phyloP scores from a whole-genome alignment of 1,139 yeast species.

The Geotrichum phurueaensis region DNA sequence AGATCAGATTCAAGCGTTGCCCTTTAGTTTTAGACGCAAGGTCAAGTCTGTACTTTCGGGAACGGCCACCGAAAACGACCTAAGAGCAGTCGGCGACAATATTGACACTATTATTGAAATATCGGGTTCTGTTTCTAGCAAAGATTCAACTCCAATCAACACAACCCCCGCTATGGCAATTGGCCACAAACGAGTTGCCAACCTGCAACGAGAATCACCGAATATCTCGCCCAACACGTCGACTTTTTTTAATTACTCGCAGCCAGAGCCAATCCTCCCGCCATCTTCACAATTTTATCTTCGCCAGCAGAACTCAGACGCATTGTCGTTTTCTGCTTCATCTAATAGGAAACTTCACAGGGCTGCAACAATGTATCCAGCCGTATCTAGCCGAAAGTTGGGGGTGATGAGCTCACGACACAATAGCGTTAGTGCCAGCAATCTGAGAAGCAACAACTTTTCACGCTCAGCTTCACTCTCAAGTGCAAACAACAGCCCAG shows the following conservation, averaged over 20 bases:
- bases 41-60: constrained; percentile 15
- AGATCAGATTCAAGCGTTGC: constrained; percentile 15
- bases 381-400: not conserved
- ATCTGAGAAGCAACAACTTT: not conserved
- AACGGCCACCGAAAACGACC: constrained; percentile 13
- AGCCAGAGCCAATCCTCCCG: not conserved
- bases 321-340: not conserved
- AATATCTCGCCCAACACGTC: constrained; percentile 13
- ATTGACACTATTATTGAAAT: constrained; percentile 10
- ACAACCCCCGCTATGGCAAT: constrained; percentile 1
- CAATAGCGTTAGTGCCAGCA: constrained; percentile 3
- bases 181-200: not conserved
- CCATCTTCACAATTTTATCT: constrained; percentile 6
- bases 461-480: constrained; percentile 13
- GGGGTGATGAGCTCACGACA: not conserved
- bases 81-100: constrained; percentile 11
- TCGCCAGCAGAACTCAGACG: not conserved
- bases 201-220: not conserved
- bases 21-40: constrained; percentile 15
- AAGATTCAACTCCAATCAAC: not conserved
- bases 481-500: constrained; percentile 7
- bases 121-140: not conserved
- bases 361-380: constrained; percentile 12
- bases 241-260: constrained; percentile 1
- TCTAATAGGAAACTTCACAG: constrained; percentile 7